Conservation (phyloP, 305 asterid genomes). For the Fraxinus greggii region DNA sequence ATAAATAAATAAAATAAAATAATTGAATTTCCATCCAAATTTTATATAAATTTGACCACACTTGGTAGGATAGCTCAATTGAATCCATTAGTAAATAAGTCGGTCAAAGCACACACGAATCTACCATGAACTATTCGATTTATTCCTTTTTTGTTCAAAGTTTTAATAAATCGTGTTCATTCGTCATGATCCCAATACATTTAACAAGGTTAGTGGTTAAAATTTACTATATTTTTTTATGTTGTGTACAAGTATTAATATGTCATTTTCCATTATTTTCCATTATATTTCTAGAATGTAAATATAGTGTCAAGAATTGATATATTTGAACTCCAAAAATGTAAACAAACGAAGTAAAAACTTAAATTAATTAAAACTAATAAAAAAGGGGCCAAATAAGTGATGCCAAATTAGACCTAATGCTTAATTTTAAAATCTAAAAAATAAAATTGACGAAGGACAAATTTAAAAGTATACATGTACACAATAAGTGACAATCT, state of each 20-base stretch:
- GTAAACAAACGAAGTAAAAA: too few species aligned
- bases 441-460: background rate
- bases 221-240: too few species aligned
- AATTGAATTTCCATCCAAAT: background rate
- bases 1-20: too few species aligned
- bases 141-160: too few species aligned
- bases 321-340: background rate
- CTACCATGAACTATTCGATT: too few species aligned
- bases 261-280: too few species aligned
- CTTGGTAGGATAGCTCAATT: background rate
- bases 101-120: background rate
- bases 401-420: background rate
- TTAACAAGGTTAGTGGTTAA: background rate
- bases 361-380: too few species aligned
- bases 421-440: background rate
- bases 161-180: too few species aligned
- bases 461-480: too few species aligned
- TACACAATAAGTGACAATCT: background rate
- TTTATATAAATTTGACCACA: too few species aligned
- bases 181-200: too few species aligned
- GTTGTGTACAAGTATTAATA: background rate
- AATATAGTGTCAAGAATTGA: background rate
- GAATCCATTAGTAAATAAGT: background rate
- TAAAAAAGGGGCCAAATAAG: background rate
- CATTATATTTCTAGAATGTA: too few species aligned